Evolutionary conservation across 495 filamentous ascomycete species (phyloP).

Genomic region (Neurospora sp.): DNA sequence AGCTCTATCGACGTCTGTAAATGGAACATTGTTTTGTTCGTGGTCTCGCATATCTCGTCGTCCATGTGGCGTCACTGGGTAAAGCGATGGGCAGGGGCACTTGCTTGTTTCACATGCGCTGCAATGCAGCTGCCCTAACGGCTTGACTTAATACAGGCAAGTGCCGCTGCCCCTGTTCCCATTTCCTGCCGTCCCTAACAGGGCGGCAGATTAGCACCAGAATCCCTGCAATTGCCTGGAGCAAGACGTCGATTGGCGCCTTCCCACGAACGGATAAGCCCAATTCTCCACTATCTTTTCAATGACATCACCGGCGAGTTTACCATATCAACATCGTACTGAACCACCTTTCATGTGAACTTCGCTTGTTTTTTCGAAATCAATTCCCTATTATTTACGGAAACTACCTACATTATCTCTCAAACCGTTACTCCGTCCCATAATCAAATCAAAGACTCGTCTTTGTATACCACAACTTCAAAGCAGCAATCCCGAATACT

Average conservation of each 20-base stretch:
- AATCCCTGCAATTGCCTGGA: not conserved
- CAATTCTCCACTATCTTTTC: not conserved
- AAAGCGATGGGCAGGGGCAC: not conserved
- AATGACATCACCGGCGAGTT: conserved; percentile 9
- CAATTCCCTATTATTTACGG: not conserved
- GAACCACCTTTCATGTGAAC: not conserved
- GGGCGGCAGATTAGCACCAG: not conserved
- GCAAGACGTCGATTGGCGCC: not conserved
- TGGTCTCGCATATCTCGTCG: not conserved
- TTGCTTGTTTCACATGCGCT: not conserved
- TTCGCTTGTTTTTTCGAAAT: not conserved
- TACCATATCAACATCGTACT: not conserved
- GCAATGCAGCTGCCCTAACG: not conserved
- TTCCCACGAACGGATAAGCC: not conserved
- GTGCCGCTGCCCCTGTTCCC: not conserved
- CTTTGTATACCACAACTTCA: not conserved
- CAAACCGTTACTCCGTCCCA: not conserved
- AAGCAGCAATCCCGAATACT: not conserved
- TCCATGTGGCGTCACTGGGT: not conserved
- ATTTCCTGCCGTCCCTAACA: not conserved
- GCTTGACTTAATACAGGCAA: not conserved
- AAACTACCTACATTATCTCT: not conserved
- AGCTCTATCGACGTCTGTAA: not conserved
- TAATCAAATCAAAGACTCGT: not conserved
- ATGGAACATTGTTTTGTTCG: not conserved